Evolutionary conservation across 352 stramenopile species (phyloP).

Genomic region (Aphanomyces astaci): DNA sequence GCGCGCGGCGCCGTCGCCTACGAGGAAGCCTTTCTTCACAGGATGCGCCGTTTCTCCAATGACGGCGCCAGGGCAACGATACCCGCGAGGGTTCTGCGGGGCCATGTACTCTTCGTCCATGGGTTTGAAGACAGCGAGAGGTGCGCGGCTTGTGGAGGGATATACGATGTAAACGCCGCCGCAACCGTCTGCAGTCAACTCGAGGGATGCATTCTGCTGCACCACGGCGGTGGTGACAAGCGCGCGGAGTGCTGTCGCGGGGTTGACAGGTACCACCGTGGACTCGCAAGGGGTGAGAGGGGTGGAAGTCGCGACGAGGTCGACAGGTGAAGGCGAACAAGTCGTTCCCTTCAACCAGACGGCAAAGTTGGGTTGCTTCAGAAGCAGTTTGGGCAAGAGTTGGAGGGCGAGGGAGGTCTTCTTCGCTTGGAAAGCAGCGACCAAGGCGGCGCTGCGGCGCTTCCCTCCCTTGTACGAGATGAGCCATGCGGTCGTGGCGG

Average conservation of each 20-base stretch:
- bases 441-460: background rate
- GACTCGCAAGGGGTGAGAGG: background rate
- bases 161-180: conserved; percentile 63
- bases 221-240: background rate
- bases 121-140: conserved; percentile 94
- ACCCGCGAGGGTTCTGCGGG: conserved; percentile 96
- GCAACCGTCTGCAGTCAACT: conserved; percentile 71
- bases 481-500: conserved; percentile 9
- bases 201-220: conserved; percentile 19
- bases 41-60: conserved; percentile 74
- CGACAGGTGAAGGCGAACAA: background rate
- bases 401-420: background rate
- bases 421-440: conserved; percentile 2
- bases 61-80: conserved; percentile 78
- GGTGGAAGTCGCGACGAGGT: background rate
- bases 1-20: conserved; percentile 78
- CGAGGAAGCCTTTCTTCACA: conserved; percentile 74
- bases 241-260: background rate
- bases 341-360: background rate
- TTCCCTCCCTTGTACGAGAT: background rate
- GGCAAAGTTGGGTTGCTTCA: background rate
- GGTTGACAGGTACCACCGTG: background rate
- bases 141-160: conserved; percentile 20
- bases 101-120: conserved; percentile 98
- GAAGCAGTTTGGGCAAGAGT: background rate